These are phyloP conservation scores for Phytophthora pinifolia DNA, from an alignment of 352 stramenopile genomes.

Conservation along the genomic window DNA sequence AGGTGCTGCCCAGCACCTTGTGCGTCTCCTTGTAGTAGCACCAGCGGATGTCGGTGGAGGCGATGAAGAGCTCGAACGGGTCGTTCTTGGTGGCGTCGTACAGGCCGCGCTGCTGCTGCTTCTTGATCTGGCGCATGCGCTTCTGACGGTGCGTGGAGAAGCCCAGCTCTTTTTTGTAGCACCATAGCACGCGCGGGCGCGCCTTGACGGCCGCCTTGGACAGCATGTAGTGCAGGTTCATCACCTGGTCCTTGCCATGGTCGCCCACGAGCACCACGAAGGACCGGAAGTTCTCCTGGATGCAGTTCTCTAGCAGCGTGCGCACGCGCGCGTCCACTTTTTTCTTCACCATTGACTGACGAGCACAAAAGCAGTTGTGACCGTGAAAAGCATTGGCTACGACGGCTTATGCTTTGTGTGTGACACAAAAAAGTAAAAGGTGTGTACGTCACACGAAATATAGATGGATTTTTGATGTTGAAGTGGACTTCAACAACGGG, in stretches of 20 bases:
- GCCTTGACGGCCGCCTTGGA: constrained; percentile 94
- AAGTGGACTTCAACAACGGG: background rate
- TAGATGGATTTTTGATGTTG: background rate
- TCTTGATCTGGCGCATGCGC: constrained; percentile 95
- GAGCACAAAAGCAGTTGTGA: constrained; percentile 10
- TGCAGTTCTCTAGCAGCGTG: constrained; percentile 97
- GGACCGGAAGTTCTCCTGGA: constrained; percentile 96
- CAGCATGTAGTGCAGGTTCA: constrained; percentile 99
- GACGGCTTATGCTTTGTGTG: no score
- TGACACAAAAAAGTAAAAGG: no score
- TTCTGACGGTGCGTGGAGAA: constrained; percentile 98
- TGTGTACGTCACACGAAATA: background rate
- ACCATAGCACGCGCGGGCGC: constrained; percentile 98
- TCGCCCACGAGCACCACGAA: constrained; percentile 99
- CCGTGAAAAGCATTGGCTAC: constrained; percentile 23
- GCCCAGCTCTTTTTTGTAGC: constrained; percentile 99
- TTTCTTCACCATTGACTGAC: constrained; percentile 96
- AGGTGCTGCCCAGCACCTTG: constrained; percentile 98
- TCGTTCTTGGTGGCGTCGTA: constrained; percentile 93
- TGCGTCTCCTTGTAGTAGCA: constrained; percentile 99
- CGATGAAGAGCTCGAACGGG: constrained; percentile 99
- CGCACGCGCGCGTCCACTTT: constrained; percentile 98
- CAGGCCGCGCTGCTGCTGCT: constrained; percentile 91
- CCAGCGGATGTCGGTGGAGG: constrained; percentile 98
- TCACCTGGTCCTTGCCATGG: constrained; percentile 99